phyloP scores from a whole-genome alignment of 2,329 filamentous ascomycete species.

The Talaromyces sp. region DNA sequence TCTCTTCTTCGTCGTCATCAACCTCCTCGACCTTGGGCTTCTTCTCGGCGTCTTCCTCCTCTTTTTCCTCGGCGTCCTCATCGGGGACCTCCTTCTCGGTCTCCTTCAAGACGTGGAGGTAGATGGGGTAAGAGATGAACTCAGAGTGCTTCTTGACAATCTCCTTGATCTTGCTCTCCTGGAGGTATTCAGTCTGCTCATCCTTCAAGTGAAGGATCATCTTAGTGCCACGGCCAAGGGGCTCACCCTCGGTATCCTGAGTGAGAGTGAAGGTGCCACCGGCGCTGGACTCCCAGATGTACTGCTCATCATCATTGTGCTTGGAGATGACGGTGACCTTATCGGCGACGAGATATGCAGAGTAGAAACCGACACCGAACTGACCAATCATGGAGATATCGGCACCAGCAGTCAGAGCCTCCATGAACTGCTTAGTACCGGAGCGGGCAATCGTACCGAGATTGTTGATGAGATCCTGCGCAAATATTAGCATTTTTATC shows the following conservation, averaged over 20 bases:
- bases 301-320: constrained; percentile 99
- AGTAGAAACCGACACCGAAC: constrained; percentile 99
- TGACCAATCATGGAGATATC: constrained; percentile 99
- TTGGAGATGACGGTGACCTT: constrained; percentile 93
- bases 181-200: constrained; percentile 96
- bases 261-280: constrained; percentile 95
- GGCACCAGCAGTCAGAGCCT: constrained; percentile 94
- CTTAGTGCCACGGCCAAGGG: constrained; percentile 90
- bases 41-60: constrained; percentile 81
- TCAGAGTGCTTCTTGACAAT: constrained; percentile 99
- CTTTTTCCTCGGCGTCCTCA: constrained; percentile 77
- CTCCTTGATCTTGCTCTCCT: constrained; percentile 99
- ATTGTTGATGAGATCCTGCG: constrained; percentile 97
- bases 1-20: constrained; percentile 75
- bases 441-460: constrained; percentile 98
- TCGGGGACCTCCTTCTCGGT: constrained; percentile 97
- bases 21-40: constrained; percentile 95
- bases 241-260: constrained; percentile 85
- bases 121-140: constrained; percentile 99
- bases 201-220: constrained; percentile 99
- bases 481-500: background rate
- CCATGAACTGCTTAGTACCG: constrained; percentile 99
- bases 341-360: constrained; percentile 98
- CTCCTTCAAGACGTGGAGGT: constrained; percentile 99
- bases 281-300: constrained; percentile 97